Evolutionary conservation across 805 yeast species (phyloP), one percentile per base, ranked within the genome.

Genomic region (Wickerhamomyces alni): DNA sequence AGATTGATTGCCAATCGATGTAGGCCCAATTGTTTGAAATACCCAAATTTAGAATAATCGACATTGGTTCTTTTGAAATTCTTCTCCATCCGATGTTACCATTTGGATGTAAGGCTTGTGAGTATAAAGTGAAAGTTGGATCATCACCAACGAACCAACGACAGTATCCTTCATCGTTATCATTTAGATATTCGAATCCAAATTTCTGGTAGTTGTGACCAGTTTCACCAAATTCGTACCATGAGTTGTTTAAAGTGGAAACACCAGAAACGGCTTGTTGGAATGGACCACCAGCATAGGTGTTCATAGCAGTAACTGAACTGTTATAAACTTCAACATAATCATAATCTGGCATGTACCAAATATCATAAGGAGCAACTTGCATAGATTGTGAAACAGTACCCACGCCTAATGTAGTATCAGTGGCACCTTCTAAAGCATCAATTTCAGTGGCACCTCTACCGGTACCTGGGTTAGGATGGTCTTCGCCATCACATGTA

Each of bases 401-500:
- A 38, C 72, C 72, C 47, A 65, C 56, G 30, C 50, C 45, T 17
- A 69, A 40, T 12, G 59, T 66, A 2, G 82, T 69, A 46, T 77
- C 80, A 19, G 78, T 75, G 49, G 87, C 88, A 47, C 82, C 96
- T 74, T 91, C 98, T 38, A 91, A 59, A 33, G 81, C 78, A 76
- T 91, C 98, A 51, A 91, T 87, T 70, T 88, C 97, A 9, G 96
- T 96, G 0, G 96, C 95, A 38, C 96, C 96, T 61, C 98, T 78
- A 12, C 97, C 97, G 1, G 65, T 61, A 36, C 97, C 97, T 17
- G 66, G 74, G 58, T 82, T 88, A 35, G 98, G 98, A 59, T 89
- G 97, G 38, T 82, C 87, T 51, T 78, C 87, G 22, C 82, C 87
- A 19, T 70, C 65, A 66, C 97, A 89, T 0, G 91, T 81, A 65